Evolutionary conservation across 371 early-diverging fungal species (phyloP), one percentile per base, ranked within the genome.

Genomic region (Circinella minor): DNA sequence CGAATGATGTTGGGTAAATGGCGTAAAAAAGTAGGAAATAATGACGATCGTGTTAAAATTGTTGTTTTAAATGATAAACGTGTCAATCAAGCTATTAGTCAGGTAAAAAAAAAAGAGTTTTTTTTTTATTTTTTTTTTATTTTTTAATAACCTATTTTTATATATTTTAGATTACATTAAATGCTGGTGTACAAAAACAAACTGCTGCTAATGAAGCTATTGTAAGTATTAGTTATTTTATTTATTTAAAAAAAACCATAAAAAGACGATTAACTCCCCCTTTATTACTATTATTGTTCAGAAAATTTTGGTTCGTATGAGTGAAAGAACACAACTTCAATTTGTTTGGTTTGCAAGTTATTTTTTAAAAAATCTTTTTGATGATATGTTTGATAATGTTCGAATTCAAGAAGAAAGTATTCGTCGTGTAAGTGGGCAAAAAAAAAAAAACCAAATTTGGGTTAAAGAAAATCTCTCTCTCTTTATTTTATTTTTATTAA

Each of bases 1-100:
- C 66, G 81, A 46, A 66, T 75, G 61, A 69, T 79, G 14, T 61
- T 85, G 13, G 85, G 85, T 3, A 80, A 78, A 67, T 85, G 85
- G 85, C 68, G 79, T 37, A 72, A 72, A 15, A 82, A 81, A n/a
- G 77, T 82, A 0, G 83, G 85, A 8, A 82, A 78, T 36, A 79
- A 78, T 36, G 83, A 82, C 66, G 85, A 85, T 36, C 70, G 77
- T 8, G 81, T 82, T 61, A 82, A 81, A 61, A 70, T 85, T 1
- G 80, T 82, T n/a, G 80, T 85, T 0, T 66, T 82, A 46, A 85
- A 85, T 46, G 85, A 85, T 67, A 81, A 78, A 37, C 79, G 85
- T 8, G 85, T 85, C 47, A 80, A 81, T 34, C 66, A 70, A 54
- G 81, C 81, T 15, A 81, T 85, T 34, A 72, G 72, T 5, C 82